Percentiles rank a stretch among this genome's conserved stretches.
These are phyloP conservation scores for Phallus indusiatus DNA, from an alignment of 768 basidiomycete genomes.

Conservation along the genomic window DNA sequence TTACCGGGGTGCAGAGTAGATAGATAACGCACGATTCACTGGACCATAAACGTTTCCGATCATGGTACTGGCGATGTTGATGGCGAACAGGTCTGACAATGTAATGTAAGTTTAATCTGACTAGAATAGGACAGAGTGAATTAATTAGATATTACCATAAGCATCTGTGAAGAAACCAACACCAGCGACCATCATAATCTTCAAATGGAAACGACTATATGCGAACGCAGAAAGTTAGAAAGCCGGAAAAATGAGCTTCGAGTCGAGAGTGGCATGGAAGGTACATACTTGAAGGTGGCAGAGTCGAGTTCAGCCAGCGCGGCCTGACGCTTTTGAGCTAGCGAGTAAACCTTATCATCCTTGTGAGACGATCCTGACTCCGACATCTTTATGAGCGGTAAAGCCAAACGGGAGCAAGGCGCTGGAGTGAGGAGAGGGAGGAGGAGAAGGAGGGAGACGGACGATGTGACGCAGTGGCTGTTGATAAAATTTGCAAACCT, in stretches of 20 bases:
- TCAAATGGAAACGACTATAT: conserved; percentile 74
- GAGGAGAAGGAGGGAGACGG: too few relatives aligned
- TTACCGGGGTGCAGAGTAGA: too few relatives aligned
- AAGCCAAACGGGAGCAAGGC: background rate
- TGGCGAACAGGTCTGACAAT: conserved; percentile 70
- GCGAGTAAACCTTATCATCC: conserved; percentile 21
- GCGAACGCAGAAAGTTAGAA: background rate
- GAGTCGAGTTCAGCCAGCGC: conserved; percentile 84
- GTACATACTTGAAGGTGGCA: conserved; percentile 67
- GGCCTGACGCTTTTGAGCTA: conserved; percentile 66
- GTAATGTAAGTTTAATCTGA: too few relatives aligned
- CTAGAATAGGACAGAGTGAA: conserved; percentile 6
- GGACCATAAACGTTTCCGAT: conserved; percentile 69
- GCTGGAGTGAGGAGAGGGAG: background rate
- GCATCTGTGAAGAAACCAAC: conserved; percentile 90
- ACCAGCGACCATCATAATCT: conserved; percentile 55
- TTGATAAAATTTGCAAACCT: too few relatives aligned
- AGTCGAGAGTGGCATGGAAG: background rate
- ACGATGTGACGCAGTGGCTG: too few relatives aligned
- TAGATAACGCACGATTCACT: conserved; percentile 15
- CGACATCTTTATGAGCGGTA: background rate
- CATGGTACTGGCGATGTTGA: conserved; percentile 79
- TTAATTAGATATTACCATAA: conserved; percentile 9
- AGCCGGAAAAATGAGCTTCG: conserved; percentile 2
- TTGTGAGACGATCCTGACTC: conserved; percentile 6